Evolutionary conservation across 176 grass and related monocot species (phyloP).

Genomic region (Bromus sterilis): DNA sequence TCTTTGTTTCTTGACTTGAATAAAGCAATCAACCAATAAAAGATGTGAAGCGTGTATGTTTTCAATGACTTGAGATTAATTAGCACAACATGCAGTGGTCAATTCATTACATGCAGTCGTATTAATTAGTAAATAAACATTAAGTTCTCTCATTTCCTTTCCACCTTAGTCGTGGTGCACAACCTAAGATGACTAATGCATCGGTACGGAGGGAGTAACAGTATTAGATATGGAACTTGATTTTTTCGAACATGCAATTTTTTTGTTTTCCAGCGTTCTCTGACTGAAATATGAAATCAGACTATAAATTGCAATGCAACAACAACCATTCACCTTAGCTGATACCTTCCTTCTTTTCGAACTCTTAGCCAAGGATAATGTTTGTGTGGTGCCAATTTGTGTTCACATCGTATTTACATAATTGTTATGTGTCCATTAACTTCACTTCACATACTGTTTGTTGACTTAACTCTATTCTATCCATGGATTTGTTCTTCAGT

Average conservation of each 20-base stretch:
- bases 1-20: too few species aligned
- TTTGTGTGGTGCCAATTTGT: background rate
- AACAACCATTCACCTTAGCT: background rate
- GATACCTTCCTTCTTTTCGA: background rate
- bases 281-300: background rate
- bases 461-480: background rate
- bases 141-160: too few species aligned
- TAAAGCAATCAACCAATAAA: too few species aligned
- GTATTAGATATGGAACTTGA: background rate
- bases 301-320: background rate
- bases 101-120: too few species aligned
- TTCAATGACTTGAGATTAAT: too few species aligned
- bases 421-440: background rate
- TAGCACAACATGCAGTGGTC: too few species aligned
- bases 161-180: too few species aligned
- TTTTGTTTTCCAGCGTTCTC: background rate
- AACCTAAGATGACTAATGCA: too few species aligned
- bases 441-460: background rate
- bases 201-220: too few species aligned
- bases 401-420: background rate
- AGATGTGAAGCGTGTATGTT: too few species aligned
- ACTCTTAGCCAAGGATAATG: background rate
- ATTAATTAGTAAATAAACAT: too few species aligned
- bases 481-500: constrained; percentile 37
- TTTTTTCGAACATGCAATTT: background rate